Conservation (phyloP, 345 rosid genomes). For the Excoecaria agallocha region DNA sequence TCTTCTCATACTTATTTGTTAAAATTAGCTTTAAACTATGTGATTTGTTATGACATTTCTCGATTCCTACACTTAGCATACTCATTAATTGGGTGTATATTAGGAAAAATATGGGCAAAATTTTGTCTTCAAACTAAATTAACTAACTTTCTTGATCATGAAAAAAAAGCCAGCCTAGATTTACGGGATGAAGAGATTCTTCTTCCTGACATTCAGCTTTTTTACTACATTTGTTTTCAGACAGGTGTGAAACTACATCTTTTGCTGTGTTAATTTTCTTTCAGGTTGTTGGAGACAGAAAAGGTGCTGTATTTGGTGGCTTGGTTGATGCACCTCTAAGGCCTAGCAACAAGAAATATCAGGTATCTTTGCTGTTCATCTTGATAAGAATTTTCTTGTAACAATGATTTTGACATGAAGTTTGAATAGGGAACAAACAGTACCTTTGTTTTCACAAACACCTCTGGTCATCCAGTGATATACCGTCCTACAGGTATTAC, state of each 20-base stretch:
- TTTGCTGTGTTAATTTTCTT: constrained; percentile 17
- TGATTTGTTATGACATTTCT: too few species aligned
- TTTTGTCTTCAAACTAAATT: too few species aligned
- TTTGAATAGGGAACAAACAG: constrained; percentile 75
- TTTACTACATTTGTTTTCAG: neutral
- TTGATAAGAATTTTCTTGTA: neutral
- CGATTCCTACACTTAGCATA: too few species aligned
- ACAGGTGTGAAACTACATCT: neutral
- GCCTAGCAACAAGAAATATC: constrained; percentile 77
- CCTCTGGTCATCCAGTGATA: constrained; percentile 61
- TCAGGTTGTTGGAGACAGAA: constrained; percentile 86
- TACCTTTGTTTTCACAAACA: constrained; percentile 83
- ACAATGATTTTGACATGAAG: constrained; percentile 16
- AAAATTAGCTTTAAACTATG: too few species aligned
- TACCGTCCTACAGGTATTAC: constrained; percentile 77
- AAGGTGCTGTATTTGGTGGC: constrained; percentile 95
- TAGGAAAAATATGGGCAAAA: too few species aligned
- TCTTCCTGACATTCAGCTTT: neutral
- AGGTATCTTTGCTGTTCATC: constrained; percentile 44
- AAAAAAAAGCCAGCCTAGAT: too few species aligned
- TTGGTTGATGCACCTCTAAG: constrained; percentile 87
- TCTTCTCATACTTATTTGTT: too few species aligned
- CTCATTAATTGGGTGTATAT: too few species aligned
- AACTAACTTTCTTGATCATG: too few species aligned
- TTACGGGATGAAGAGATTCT: neutral